Evolutionary conservation across 73 alveolate genomes (phyloP).

Genomic region (Blepharisma stoltei): DNA sequence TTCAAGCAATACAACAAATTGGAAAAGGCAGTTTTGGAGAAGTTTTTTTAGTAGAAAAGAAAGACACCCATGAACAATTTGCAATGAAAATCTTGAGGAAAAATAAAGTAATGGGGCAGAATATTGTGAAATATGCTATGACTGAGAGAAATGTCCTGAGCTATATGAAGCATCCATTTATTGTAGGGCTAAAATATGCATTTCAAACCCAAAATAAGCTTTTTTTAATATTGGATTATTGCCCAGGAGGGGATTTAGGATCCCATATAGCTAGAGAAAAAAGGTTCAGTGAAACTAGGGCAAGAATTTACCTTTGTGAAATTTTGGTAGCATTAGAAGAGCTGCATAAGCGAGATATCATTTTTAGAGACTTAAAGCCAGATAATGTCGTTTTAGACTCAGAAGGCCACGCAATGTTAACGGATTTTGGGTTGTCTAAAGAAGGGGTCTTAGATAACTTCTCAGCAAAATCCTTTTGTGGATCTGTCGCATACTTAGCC

Average conservation of each 20-base stretch:
- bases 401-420: constrained; percentile 90
- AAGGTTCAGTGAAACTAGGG: constrained; percentile 64
- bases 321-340: constrained; percentile 66
- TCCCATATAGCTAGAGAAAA: constrained; percentile 74
- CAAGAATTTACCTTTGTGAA: constrained; percentile 63
- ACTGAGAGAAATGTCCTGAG: constrained; percentile 94
- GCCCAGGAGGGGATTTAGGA: constrained; percentile 95
- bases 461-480: constrained; percentile 87
- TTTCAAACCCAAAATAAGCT: constrained; percentile 90
- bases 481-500: constrained; percentile 89
- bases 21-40: constrained; percentile 97
- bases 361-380: constrained; percentile 75
- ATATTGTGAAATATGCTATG: constrained; percentile 89
- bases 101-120: constrained; percentile 75
- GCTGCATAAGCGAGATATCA: constrained; percentile 64
- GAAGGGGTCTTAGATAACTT: constrained; percentile 69
- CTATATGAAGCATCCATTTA: constrained; percentile 86
- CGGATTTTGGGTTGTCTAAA: constrained; percentile 89
- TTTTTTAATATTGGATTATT: constrained; percentile 84
- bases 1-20: not conserved
- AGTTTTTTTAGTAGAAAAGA: constrained; percentile 89
- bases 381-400: constrained; percentile 81
- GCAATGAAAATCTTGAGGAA: constrained; percentile 95
- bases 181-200: constrained; percentile 88
- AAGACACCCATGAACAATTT: constrained; percentile 52